A percentile compares a stretch with the other conserved stretches of the same genome.
Evolutionary conservation across 495 filamentous ascomycete genomes (phyloP).

Genomic region (Glarea lozoyensis): DNA sequence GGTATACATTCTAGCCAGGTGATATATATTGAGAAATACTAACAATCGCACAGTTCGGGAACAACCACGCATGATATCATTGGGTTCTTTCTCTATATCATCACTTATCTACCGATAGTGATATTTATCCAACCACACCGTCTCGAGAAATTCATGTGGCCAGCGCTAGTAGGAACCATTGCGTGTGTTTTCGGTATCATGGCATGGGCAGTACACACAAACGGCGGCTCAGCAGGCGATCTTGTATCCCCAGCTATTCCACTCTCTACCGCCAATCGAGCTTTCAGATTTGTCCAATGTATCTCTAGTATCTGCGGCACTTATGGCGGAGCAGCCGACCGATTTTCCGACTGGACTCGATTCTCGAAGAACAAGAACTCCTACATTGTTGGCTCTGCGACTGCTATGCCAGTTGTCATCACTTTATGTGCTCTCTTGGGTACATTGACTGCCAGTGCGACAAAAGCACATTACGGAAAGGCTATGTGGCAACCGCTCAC

Average conservation of each 20-base stretch:
- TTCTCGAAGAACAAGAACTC: constrained; percentile 21
- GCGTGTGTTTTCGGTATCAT: constrained; percentile 23
- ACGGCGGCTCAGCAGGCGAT: constrained; percentile 21
- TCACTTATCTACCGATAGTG: constrained; percentile 23
- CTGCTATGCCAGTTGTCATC: constrained; percentile 20
- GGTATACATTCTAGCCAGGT: too few relatives aligned
- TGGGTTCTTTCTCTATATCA: constrained; percentile 25
- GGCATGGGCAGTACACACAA: constrained; percentile 23
- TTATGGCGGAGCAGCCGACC: constrained; percentile 18
- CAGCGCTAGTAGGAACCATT: constrained; percentile 13
- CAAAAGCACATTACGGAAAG: constrained; percentile 23
- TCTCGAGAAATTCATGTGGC: constrained; percentile 21
- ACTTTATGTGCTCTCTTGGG: constrained; percentile 26
- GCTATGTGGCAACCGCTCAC: constrained; percentile 30
- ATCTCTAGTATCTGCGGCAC: constrained; percentile 21
- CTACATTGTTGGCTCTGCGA: constrained; percentile 21
- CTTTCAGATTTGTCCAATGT: constrained; percentile 22
- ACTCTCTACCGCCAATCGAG: constrained; percentile 7
- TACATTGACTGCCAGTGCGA: constrained; percentile 29
- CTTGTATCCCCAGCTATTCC: constrained; percentile 14
- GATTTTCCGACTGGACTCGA: constrained; percentile 23
- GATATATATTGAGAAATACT: too few relatives aligned
- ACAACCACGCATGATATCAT: constrained; percentile 23
- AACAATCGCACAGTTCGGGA: too few relatives aligned
- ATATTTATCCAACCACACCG: constrained; percentile 25